Evolutionary conservation across 208 protist species (phyloP).

Genomic region (Crithidia mellificae): DNA sequence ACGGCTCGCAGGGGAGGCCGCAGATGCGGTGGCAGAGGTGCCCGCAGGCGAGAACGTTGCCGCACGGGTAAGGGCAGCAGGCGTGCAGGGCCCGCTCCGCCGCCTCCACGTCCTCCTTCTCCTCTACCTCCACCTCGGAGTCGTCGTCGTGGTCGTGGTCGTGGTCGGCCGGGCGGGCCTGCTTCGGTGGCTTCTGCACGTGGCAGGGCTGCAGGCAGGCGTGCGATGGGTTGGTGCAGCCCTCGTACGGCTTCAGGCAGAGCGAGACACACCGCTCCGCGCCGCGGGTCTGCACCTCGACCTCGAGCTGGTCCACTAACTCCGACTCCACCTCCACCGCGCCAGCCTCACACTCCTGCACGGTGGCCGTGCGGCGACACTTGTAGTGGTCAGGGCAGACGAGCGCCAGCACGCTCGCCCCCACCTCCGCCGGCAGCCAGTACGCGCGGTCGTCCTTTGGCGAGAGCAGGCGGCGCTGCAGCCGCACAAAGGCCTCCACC

Average conservation of each 20-base stretch:
- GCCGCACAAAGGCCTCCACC: conserved; percentile 60
- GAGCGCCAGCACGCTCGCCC: conserved; percentile 55
- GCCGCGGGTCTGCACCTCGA: conserved; percentile 55
- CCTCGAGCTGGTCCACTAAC: conserved; percentile 6
- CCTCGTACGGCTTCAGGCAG: conserved; percentile 65
- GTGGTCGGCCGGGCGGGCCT: not conserved
- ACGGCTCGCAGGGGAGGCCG: conserved; percentile 69
- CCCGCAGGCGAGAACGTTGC: conserved; percentile 56
- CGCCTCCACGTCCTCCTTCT: conserved; percentile 2
- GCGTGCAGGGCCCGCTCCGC: conserved; percentile 33
- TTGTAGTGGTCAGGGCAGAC: conserved; percentile 79
- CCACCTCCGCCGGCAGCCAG: conserved; percentile 71
- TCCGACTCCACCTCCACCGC: conserved; percentile 18
- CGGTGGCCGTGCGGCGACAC: conserved; percentile 56
- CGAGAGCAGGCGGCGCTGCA: conserved; percentile 38
- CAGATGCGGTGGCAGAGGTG: conserved; percentile 73
- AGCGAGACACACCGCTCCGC: conserved; percentile 53
- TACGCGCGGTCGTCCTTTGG: conserved; percentile 38
- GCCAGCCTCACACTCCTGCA: conserved; percentile 35
- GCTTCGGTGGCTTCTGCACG: conserved; percentile 23
- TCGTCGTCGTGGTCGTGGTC: not conserved
- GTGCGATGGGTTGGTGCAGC: conserved; percentile 64
- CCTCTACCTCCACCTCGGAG: not conserved
- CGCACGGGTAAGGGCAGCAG: conserved; percentile 79
- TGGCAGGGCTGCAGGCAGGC: conserved; percentile 77